Conservation (phyloP, 1,139 yeast species). For the Kodamaea derodonti region DNA sequence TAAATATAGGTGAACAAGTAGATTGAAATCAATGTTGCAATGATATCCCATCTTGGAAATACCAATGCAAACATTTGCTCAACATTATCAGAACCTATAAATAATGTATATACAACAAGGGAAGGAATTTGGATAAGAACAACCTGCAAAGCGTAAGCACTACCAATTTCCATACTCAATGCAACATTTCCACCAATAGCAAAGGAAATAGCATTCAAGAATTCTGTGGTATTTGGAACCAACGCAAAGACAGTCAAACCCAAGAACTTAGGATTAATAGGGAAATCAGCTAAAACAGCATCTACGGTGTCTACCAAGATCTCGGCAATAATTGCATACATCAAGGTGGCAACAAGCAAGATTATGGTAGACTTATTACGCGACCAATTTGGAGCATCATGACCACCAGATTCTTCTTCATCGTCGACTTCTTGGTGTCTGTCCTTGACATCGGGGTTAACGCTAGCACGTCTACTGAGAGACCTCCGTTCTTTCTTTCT, state of each 20-base stretch:
- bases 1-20: slow-evolving; percentile 89
- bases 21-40: slow-evolving; percentile 81
- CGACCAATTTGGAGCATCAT: slow-evolving; percentile 98
- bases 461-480: slow-evolving; percentile 6
- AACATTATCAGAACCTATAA: slow-evolving; percentile 31
- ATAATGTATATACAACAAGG: slow-evolving; percentile 72
- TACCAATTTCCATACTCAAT: slow-evolving; percentile 93
- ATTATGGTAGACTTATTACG: slow-evolving; percentile 81
- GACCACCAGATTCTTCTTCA: slow-evolving; percentile 57
- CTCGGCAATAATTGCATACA: slow-evolving; percentile 93
- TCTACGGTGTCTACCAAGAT: slow-evolving; percentile 93
- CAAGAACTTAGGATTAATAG: slow-evolving; percentile 82
- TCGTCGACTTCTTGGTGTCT: slow-evolving; percentile 20
- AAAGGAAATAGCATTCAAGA: slow-evolving; percentile 92
- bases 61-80: slow-evolving; percentile 72
- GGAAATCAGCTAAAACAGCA: slow-evolving; percentile 69
- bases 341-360: slow-evolving; percentile 73
- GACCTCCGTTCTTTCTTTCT: slow-evolving; percentile 4
- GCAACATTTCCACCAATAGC: slow-evolving; percentile 97
- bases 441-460: slow-evolving; percentile 1
- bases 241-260: slow-evolving; percentile 94
- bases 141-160: slow-evolving; percentile 97
- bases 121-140: slow-evolving; percentile 92
- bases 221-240: slow-evolving; percentile 96
- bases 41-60: slow-evolving; percentile 94